Evolutionary conservation across 2,329 filamentous ascomycete genomes (phyloP).

Genomic region (Lecanicillium sp.): DNA sequence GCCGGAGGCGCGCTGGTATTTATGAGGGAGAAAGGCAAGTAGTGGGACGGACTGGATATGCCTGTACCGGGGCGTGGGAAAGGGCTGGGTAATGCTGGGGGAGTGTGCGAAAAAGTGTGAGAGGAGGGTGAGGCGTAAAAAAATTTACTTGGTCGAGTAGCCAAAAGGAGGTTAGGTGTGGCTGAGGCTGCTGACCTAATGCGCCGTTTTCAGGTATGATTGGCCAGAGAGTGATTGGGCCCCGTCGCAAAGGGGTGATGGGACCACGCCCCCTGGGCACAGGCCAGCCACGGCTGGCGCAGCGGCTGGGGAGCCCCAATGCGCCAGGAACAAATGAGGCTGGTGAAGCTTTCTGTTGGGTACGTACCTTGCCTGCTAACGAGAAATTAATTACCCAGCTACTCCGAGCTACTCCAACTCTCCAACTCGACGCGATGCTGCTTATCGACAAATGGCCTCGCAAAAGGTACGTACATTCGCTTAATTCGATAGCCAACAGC

Average conservation of each 20-base stretch:
- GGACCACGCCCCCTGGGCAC: background rate
- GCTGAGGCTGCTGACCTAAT: background rate
- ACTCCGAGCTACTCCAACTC: background rate
- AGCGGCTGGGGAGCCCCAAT: conserved; percentile 6
- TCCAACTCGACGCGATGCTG: too few species aligned
- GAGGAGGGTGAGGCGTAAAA: conserved; percentile 18
- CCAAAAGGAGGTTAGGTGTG: conserved; percentile 6
- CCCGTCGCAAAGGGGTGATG: background rate
- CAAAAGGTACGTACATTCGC: too few species aligned
- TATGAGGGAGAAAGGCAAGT: conserved; percentile 36
- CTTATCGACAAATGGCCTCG: conserved; percentile 1
- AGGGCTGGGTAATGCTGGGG: conserved; percentile 20
- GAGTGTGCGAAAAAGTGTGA: too few species aligned
- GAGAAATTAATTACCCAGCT: background rate
- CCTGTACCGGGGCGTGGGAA: conserved; percentile 31
- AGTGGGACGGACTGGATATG: conserved; percentile 31
- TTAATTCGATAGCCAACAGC: too few species aligned
- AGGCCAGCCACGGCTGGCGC: background rate
- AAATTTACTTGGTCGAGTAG: conserved; percentile 31
- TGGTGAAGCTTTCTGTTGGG: too few species aligned
- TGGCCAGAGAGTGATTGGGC: background rate
- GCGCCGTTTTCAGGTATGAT: background rate
- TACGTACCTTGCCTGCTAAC: background rate
- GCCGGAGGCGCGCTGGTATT: conserved; percentile 41
- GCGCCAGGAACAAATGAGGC: background rate